Conservation (phyloP, 495 filamentous ascomycete species). For the Trichocladium antarcticum region DNA sequence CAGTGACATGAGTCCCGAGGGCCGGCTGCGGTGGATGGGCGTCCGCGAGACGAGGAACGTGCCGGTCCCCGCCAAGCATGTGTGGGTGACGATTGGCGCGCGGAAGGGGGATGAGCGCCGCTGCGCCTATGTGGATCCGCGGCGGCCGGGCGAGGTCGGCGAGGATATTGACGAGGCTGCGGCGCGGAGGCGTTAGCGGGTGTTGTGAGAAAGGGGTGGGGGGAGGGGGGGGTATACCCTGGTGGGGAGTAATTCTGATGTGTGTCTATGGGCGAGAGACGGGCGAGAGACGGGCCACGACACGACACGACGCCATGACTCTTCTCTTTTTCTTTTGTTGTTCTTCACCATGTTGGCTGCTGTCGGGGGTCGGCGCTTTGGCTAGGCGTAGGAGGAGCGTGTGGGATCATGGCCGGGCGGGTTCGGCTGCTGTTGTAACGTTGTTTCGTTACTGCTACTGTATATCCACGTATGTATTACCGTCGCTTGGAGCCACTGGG, state of each 20-base stretch:
- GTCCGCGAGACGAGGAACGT: conserved; percentile 50
- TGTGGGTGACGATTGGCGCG: conserved; percentile 77
- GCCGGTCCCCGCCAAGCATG: conserved; percentile 52
- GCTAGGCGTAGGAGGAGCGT: too few relatives aligned
- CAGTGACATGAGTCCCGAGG: conserved; percentile 37
- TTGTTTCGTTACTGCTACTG: too few relatives aligned
- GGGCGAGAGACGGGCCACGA: too few relatives aligned
- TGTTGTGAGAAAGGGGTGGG: neutral
- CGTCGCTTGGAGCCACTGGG: too few relatives aligned
- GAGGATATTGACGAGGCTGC: conserved; percentile 36
- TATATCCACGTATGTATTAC: too few relatives aligned
- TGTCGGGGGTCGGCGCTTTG: neutral
- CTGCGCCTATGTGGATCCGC: conserved; percentile 42
- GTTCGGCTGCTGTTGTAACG: too few relatives aligned
- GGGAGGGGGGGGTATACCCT: neutral
- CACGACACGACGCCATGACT: neutral
- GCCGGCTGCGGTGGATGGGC: conserved; percentile 56
- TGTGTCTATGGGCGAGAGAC: neutral
- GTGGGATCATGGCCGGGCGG: too few relatives aligned
- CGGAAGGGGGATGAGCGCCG: conserved; percentile 55
- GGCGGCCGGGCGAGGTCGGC: conserved; percentile 35
- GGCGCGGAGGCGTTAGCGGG: neutral
- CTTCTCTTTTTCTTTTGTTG: neutral
- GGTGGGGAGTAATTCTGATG: neutral
- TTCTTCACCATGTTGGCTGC: neutral